Evolutionary conservation across 345 rosid species (phyloP).

Genomic region (Pistacia vera): DNA sequence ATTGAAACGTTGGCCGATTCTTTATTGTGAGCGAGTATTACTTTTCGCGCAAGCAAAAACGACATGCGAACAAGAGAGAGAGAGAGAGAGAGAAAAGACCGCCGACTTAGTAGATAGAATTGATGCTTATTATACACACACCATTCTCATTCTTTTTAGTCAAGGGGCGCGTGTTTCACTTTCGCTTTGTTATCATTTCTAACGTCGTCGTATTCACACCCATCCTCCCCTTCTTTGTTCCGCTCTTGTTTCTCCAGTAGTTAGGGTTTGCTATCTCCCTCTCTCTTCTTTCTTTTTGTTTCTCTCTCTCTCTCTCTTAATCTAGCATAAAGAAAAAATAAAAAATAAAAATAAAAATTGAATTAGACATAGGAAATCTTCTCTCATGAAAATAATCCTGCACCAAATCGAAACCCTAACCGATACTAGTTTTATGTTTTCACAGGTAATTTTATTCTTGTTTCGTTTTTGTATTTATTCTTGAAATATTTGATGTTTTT

Average conservation of each 20-base stretch:
- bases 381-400: constrained; percentile 14
- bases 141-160: not conserved
- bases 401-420: not conserved
- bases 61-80: not conserved
- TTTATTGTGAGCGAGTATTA: not conserved
- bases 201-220: constrained; percentile 20
- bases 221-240: not conserved
- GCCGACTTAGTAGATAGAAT: constrained; percentile 25
- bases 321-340: not conserved
- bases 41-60: constrained; percentile 31
- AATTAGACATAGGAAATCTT: not conserved
- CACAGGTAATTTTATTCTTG: constrained; percentile 12
- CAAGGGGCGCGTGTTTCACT: not conserved
- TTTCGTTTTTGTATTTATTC: not conserved
- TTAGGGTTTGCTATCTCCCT: constrained; percentile 23
- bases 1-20: not conserved
- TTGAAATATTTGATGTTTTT: not conserved
- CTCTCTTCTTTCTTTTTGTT: not conserved
- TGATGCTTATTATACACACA: not conserved
- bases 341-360: not conserved
- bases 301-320: not conserved
- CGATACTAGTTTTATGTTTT: not conserved
- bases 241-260: not conserved
- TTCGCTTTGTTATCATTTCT: not conserved
- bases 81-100: not conserved